These are phyloP conservation scores for Takashimella koratensis DNA, from an alignment of 1,284 basidiomycete genomes.

Conservation along the genomic window DNA sequence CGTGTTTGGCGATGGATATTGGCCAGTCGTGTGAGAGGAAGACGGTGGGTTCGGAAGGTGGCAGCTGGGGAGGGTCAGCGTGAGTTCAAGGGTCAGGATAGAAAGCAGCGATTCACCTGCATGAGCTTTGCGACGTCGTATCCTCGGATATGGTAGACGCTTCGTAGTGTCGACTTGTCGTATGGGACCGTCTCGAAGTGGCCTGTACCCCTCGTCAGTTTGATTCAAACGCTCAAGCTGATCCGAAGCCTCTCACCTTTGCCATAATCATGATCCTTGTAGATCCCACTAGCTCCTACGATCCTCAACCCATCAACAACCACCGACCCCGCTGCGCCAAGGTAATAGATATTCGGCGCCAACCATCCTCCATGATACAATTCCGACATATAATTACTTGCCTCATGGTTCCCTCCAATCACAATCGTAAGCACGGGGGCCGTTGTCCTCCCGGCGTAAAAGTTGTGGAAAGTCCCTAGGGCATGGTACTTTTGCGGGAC, in stretches of 20 bases:
- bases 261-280: slow-evolving; percentile 73
- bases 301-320: slow-evolving; percentile 82
- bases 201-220: slow-evolving; percentile 36
- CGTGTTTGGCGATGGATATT: slow-evolving; percentile 74
- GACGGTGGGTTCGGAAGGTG: slow-evolving; percentile 51
- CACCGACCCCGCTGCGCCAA: slow-evolving; percentile 87
- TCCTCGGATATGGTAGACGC: slow-evolving; percentile 86
- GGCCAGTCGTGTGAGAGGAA: slow-evolving; percentile 99
- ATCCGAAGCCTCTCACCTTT: slow-evolving; percentile 56
- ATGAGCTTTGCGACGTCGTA: slow-evolving; percentile 78
- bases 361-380: slow-evolving; percentile 96
- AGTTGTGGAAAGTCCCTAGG: slow-evolving; percentile 82
- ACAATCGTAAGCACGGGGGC: slow-evolving; percentile 89
- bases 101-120: slow-evolving; percentile 56
- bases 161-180: slow-evolving; percentile 66
- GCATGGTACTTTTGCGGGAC: slow-evolving; percentile 84
- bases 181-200: slow-evolving; percentile 58
- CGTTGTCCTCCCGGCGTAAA: slow-evolving; percentile 75
- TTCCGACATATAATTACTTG: slow-evolving; percentile 96
- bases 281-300: slow-evolving; percentile 89
- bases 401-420: slow-evolving; percentile 98
- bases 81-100: too few relatives aligned
- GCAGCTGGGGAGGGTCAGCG: slow-evolving; percentile 13
- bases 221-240: not conserved
- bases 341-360: slow-evolving; percentile 94